A percentile compares a stretch with the other conserved stretches of the same genome.
These are phyloP conservation scores for Lomentospora prolificans DNA, from an alignment of 2,329 filamentous ascomycete species.

Conservation along the genomic window DNA sequence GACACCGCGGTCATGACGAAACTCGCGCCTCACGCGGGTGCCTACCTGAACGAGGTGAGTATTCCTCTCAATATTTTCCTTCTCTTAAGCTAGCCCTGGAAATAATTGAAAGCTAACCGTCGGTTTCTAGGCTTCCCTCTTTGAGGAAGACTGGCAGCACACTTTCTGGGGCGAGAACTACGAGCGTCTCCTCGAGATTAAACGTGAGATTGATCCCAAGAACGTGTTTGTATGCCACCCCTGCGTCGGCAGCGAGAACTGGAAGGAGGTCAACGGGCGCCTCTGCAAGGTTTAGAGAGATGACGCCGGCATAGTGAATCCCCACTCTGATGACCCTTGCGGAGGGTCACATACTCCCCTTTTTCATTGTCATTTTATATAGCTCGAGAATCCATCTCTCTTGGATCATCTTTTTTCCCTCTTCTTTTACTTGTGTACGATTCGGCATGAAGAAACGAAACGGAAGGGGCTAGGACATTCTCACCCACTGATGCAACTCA, in stretches of 20 bases:
- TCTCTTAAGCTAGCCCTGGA: not conserved
- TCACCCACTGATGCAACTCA: too few species aligned
- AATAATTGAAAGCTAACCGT: too few species aligned
- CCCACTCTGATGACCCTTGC: not conserved
- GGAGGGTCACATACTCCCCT: too few species aligned
- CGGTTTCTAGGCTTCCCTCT: constrained; percentile 41
- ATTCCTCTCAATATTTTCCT: not conserved
- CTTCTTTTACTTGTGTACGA: not conserved
- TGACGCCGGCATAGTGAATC: not conserved
- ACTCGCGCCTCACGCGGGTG: constrained; percentile 29
- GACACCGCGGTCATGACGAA: constrained; percentile 25
- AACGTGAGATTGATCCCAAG: constrained; percentile 35
- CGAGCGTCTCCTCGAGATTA: constrained; percentile 28
- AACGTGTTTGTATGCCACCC: constrained; percentile 35
- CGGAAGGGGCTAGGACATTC: not conserved
- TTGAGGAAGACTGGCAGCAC: constrained; percentile 32
- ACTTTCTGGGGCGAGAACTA: constrained; percentile 40
- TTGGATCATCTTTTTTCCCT: not conserved
- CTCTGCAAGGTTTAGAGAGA: not conserved
- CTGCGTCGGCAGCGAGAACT: constrained; percentile 41
- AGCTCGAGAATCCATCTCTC: not conserved
- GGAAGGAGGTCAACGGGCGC: constrained; percentile 19
- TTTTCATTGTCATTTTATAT: not conserved
- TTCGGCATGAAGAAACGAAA: not conserved
- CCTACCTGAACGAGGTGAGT: constrained; percentile 36